These are phyloP conservation scores for Podila epigama DNA, from an alignment of 192 early-diverging fungal species.

Conservation along the genomic window DNA sequence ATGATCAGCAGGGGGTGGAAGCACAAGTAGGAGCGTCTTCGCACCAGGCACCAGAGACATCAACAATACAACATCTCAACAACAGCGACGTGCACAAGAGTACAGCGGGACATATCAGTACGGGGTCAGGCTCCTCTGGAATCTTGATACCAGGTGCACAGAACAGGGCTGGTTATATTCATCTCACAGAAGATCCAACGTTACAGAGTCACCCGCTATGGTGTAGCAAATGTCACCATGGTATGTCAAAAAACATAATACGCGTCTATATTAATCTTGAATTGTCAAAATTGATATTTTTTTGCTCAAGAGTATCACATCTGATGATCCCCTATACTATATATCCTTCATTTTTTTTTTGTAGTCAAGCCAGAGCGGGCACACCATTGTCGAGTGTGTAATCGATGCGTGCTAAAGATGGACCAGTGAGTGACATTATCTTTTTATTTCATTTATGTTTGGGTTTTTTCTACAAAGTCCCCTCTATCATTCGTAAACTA, in stretches of 20 bases:
- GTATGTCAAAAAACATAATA: slow-evolving; percentile 5
- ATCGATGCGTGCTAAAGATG: slow-evolving; percentile 64
- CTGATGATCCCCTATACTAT: background rate
- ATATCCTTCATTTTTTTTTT: background rate
- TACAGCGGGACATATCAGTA: background rate
- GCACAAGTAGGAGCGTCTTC: too few species aligned
- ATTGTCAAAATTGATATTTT: background rate
- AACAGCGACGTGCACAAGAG: too few species aligned
- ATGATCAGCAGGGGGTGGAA: background rate
- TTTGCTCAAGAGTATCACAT: background rate
- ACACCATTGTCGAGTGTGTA: slow-evolving; percentile 65
- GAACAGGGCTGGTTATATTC: slow-evolving; percentile 36
- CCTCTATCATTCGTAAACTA: background rate
- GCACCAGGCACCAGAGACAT: too few species aligned
- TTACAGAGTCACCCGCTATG: slow-evolving; percentile 32
- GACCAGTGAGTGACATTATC: slow-evolving; percentile 60
- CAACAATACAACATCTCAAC: too few species aligned
- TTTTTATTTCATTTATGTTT: background rate
- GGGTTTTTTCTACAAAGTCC: background rate
- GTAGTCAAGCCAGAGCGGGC: slow-evolving; percentile 59
- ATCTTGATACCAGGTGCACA: slow-evolving; percentile 43
- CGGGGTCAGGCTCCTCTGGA: background rate
- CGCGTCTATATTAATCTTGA: background rate
- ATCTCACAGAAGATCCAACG: slow-evolving; percentile 36
- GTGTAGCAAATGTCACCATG: slow-evolving; percentile 47